These are phyloP conservation scores for Suillus lakei DNA, from an alignment of 768 basidiomycete species.

Conservation along the genomic window DNA sequence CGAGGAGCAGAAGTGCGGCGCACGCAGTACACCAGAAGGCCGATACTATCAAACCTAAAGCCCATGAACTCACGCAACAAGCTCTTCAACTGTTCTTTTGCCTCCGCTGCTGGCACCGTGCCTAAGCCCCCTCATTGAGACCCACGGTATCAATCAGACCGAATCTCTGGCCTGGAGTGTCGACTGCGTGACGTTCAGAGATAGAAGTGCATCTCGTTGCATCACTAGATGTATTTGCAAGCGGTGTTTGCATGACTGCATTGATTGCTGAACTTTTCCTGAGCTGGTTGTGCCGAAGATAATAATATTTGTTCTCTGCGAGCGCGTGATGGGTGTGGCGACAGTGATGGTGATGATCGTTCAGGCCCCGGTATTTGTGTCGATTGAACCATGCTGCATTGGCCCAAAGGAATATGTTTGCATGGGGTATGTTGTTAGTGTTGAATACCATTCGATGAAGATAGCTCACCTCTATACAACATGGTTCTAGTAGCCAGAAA, in stretches of 20 bases:
- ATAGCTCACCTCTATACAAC: no score
- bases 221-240: slow-evolving; percentile 34
- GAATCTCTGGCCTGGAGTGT: slow-evolving; percentile 20
- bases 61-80: slow-evolving; percentile 37
- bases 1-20: slow-evolving; percentile 33
- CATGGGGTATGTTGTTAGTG: no score
- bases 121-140: slow-evolving; percentile 36
- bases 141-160: slow-evolving; percentile 38
- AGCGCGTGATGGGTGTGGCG: neutral
- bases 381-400: no score
- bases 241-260: slow-evolving; percentile 32
- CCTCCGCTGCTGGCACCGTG: slow-evolving; percentile 27
- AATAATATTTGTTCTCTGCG: slow-evolving; percentile 34
- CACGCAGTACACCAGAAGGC: slow-evolving; percentile 34
- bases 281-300: slow-evolving; percentile 47
- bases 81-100: slow-evolving; percentile 21
- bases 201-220: slow-evolving; percentile 41
- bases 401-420: no score
- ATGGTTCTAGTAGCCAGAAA: no score
- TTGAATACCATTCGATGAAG: no score
- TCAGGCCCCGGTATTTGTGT: no score
- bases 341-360: no score
- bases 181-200: slow-evolving; percentile 25
- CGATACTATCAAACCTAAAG: slow-evolving; percentile 10
- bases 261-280: slow-evolving; percentile 50